Conservation (phyloP, 331 rosid genomes). For the Quercus lobata region DNA sequence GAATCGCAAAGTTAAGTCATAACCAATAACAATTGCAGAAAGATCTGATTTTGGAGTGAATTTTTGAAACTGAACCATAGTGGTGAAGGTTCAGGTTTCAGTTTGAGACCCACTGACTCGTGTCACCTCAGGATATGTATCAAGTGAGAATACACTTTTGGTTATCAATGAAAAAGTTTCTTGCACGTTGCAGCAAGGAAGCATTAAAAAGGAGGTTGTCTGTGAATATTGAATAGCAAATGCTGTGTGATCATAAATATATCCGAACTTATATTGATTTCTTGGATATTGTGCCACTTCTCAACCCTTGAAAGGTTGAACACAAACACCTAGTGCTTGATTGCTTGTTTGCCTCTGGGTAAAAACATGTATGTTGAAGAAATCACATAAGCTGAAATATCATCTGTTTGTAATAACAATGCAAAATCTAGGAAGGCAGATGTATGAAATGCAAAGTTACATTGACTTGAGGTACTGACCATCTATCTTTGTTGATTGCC, state of each 20-base stretch:
- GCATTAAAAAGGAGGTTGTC: neutral
- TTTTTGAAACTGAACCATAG: neutral
- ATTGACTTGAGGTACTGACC: neutral
- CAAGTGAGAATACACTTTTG: neutral
- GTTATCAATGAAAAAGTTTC: neutral
- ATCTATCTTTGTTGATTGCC: neutral
- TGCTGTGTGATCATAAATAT: neutral
- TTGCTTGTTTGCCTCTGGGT: neutral
- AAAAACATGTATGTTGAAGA: neutral
- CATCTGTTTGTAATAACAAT: neutral
- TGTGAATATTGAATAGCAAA: neutral
- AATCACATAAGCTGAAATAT: neutral
- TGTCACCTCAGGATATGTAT: neutral
- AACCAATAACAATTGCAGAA: neutral
- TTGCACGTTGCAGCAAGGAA: neutral
- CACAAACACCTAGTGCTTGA: neutral
- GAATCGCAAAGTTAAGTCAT: neutral
- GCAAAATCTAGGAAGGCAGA: neutral
- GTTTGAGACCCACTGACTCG: neutral
- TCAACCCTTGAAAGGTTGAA: neutral
- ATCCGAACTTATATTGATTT: neutral
- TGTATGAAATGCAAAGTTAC: neutral
- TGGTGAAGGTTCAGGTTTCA: neutral
- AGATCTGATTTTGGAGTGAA: neutral
- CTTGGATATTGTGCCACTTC: neutral